phyloP scores from a whole-genome alignment of 1,139 yeast genomes.

The Taphrina deformans region DNA sequence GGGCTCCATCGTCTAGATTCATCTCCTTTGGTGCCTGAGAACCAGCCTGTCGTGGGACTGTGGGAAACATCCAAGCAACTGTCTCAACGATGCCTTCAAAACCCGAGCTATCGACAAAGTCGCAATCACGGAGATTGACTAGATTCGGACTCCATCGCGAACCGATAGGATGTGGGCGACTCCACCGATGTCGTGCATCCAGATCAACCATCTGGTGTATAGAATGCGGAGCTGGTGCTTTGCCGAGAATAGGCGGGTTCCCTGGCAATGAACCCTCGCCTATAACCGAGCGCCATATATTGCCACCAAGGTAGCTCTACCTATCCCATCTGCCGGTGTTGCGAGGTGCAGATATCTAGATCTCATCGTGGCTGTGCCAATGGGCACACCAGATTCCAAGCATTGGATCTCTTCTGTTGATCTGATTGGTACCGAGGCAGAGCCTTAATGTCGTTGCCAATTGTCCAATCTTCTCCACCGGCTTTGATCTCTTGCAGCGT shows the following conservation, averaged over 20 bases:
- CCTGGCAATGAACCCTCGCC: neutral
- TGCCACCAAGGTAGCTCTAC: neutral
- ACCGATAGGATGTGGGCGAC: neutral
- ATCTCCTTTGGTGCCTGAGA: no score
- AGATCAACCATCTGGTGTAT: neutral
- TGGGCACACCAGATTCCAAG: neutral
- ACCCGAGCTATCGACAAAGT: no score
- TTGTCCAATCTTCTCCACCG: neutral
- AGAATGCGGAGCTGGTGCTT: neutral
- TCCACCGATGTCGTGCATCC: neutral
- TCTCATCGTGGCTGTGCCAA: neutral
- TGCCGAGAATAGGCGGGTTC: neutral
- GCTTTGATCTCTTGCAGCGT: neutral
- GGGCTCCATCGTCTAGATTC: no score
- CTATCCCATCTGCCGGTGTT: no score
- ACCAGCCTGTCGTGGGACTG: no score
- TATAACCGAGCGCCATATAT: neutral
- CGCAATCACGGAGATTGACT: neutral
- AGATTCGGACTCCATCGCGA: neutral
- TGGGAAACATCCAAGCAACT: no score
- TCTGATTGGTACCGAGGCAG: neutral
- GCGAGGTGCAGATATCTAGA: no score
- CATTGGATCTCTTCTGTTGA: neutral
- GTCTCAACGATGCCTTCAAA: no score
- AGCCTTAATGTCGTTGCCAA: no score